Evolutionary conservation across 2,329 filamentous ascomycete species (phyloP).

Genomic region (Sporothrix protearum): DNA sequence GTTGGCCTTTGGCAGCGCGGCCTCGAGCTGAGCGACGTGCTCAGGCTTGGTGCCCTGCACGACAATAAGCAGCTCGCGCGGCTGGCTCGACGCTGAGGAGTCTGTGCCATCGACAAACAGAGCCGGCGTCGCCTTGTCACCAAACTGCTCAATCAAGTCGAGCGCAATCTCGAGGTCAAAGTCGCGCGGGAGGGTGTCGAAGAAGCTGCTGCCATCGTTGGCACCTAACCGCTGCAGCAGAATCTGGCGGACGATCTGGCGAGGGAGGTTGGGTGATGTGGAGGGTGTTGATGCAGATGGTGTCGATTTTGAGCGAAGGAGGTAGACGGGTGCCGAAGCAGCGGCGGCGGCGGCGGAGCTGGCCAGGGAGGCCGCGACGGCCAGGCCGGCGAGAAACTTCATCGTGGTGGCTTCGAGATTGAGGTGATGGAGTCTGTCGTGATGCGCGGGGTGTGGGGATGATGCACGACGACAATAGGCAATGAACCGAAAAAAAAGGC

Average conservation of each 20-base stretch:
- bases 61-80: constrained; percentile 57
- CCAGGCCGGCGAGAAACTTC: constrained; percentile 35
- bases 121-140: constrained; percentile 44
- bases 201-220: constrained; percentile 46
- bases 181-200: constrained; percentile 44
- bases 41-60: constrained; percentile 53
- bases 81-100: constrained; percentile 27
- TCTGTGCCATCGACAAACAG: constrained; percentile 46
- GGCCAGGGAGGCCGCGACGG: constrained; percentile 33
- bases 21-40: constrained; percentile 42
- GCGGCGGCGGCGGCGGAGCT: constrained; percentile 36
- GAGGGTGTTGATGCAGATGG: constrained; percentile 26
- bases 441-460: not conserved
- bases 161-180: constrained; percentile 49
- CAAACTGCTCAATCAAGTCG: constrained; percentile 57
- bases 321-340: constrained; percentile 51
- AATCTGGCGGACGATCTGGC: constrained; percentile 55
- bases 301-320: constrained; percentile 37
- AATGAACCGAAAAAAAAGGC: not conserved
- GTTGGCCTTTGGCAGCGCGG: constrained; percentile 38
- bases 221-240: constrained; percentile 55
- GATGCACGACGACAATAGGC: constrained; percentile 2
- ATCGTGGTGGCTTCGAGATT: constrained; percentile 28
- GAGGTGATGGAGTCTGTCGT: not conserved
- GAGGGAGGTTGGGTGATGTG: constrained; percentile 45